phyloP scores from a whole-genome alignment of 2,329 filamentous ascomycete genomes.

The Eutypella sp. region DNA sequence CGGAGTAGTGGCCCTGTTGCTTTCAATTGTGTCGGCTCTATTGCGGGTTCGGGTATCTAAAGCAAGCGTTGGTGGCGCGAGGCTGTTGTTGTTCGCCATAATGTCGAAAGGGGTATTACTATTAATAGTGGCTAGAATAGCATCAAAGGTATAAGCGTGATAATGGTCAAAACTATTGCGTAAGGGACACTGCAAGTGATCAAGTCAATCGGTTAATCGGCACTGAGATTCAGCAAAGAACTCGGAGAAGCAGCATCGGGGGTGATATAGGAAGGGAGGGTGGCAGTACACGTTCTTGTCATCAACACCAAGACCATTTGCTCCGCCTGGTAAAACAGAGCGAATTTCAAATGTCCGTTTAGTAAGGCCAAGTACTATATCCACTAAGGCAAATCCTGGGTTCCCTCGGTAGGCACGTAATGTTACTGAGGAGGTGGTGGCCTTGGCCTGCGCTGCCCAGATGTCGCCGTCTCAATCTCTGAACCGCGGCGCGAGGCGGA shows the following conservation, averaged over 20 bases:
- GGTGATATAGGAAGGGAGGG: neutral
- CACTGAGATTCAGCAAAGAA: neutral
- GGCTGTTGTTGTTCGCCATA: constrained; percentile 8
- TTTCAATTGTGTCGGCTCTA: constrained; percentile 23
- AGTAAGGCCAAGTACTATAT: neutral
- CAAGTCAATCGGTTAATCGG: neutral
- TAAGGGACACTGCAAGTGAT: neutral
- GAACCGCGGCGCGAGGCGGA: no score
- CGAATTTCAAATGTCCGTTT: neutral
- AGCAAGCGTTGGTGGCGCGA: constrained; percentile 23
- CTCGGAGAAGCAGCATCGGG: neutral
- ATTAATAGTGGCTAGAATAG: neutral
- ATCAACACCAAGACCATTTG: no score
- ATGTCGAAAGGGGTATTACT: neutral
- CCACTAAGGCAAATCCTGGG: neutral
- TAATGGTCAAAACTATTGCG: neutral
- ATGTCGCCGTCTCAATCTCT: no score
- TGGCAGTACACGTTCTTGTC: neutral
- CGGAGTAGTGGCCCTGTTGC: constrained; percentile 20
- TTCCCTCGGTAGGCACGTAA: neutral
- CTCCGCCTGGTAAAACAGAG: neutral
- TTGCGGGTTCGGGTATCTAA: constrained; percentile 22
- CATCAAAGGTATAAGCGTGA: neutral
- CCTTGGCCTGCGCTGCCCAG: neutral
- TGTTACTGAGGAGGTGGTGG: neutral